phyloP scores from a whole-genome alignment of 2,329 filamentous ascomycete species.

The Plenodomus lindquistii region DNA sequence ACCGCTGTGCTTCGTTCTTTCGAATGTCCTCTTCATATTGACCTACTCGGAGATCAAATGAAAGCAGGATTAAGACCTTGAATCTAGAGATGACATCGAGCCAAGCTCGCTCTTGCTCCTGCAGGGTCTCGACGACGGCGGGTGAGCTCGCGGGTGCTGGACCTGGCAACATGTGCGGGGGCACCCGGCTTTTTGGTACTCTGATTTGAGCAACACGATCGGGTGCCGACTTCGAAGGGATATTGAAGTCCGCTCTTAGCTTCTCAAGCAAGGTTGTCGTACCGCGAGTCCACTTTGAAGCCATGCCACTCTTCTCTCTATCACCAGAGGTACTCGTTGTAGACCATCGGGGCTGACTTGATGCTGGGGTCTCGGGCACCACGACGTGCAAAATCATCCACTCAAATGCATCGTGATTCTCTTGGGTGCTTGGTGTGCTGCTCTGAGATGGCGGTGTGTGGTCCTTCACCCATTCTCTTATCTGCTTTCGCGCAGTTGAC shows the following conservation, averaged over 20 bases:
- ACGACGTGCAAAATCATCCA: conserved; percentile 95
- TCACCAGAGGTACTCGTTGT: conserved; percentile 55
- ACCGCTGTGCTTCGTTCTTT: conserved; percentile 86
- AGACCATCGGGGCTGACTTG: conserved; percentile 72
- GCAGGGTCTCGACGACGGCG: conserved; percentile 62
- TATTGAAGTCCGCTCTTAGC: conserved; percentile 86
- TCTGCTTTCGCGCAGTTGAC: conserved; percentile 70
- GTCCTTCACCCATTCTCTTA: conserved; percentile 89
- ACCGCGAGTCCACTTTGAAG: conserved; percentile 76
- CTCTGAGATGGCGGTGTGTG: conserved; percentile 62
- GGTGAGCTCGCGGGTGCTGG: conserved; percentile 41
- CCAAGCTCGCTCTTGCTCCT: conserved; percentile 83
- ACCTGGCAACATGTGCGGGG: conserved; percentile 52
- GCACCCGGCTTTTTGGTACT: conserved; percentile 59
- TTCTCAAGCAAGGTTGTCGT: conserved; percentile 88
- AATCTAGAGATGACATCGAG: conserved; percentile 82
- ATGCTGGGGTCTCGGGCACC: conserved; percentile 79
- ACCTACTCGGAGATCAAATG: conserved; percentile 85
- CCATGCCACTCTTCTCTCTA: conserved; percentile 66
- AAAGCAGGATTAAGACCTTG: conserved; percentile 82
- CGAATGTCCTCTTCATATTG: conserved; percentile 98
- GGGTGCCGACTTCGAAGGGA: conserved; percentile 68
- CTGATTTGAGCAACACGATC: conserved; percentile 87
- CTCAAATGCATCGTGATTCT: conserved; percentile 95
- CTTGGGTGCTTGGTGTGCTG: conserved; percentile 68